phyloP scores from a whole-genome alignment of 2,329 filamentous ascomycete genomes.

The Fusarium xylarioides region DNA sequence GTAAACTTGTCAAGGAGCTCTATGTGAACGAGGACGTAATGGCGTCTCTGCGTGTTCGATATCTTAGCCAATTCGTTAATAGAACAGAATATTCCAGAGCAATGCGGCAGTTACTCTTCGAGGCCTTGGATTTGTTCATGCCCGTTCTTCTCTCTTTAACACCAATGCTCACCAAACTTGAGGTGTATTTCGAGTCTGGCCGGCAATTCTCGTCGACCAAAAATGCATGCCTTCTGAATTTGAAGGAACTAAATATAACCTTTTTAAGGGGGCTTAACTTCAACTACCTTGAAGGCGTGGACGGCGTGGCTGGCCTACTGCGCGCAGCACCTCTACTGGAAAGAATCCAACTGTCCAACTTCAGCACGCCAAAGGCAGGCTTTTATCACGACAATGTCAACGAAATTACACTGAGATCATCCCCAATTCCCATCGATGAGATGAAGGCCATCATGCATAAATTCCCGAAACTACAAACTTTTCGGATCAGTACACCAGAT shows the following conservation, averaged over 20 bases:
- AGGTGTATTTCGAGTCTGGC: background rate
- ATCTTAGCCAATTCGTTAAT: too few species aligned
- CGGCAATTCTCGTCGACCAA: background rate
- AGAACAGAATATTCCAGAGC: too few species aligned
- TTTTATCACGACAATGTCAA: background rate
- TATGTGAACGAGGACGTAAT: background rate
- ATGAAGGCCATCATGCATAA: background rate
- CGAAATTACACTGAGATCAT: background rate
- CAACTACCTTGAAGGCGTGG: too few species aligned
- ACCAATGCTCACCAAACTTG: background rate
- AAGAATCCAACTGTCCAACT: background rate
- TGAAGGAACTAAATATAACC: background rate
- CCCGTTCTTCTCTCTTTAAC: background rate
- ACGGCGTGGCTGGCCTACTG: background rate
- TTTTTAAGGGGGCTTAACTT: rapidly evolving
- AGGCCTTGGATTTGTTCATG: background rate
- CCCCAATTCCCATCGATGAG: rapidly evolving
- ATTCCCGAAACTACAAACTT: background rate
- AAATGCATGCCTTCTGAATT: background rate
- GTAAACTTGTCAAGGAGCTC: background rate
- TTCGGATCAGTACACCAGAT: background rate
- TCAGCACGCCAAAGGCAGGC: rapidly evolving
- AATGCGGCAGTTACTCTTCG: too few species aligned
- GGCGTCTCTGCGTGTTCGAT: background rate
- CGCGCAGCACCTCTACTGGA: background rate